Evolutionary conservation across 768 basidiomycete species (phyloP).

Genomic region (Infundibulicybe gibba): DNA sequence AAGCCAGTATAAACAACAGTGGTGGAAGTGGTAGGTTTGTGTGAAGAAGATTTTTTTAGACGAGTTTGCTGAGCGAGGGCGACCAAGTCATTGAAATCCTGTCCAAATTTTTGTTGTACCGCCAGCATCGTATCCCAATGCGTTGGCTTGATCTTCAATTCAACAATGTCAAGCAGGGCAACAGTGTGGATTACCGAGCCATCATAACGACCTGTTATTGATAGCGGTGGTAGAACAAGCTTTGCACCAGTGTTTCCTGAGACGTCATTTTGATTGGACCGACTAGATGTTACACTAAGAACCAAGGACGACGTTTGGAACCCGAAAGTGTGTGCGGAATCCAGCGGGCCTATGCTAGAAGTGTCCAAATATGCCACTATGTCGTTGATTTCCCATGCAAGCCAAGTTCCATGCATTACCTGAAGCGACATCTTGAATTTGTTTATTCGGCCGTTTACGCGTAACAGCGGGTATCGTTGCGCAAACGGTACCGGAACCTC

Average conservation of each 20-base stretch:
- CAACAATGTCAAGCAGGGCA: constrained; percentile 63
- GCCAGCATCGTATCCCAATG: constrained; percentile 82
- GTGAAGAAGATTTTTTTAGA: constrained; percentile 12
- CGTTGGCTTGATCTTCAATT: constrained; percentile 72
- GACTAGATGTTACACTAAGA: constrained; percentile 51
- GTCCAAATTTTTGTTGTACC: constrained; percentile 87
- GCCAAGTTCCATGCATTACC: constrained; percentile 87
- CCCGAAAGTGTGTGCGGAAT: constrained; percentile 49
- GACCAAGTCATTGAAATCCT: constrained; percentile 82
- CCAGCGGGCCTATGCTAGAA: constrained; percentile 24
- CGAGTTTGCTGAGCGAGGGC: constrained; percentile 62
- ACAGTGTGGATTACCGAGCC: constrained; percentile 46
- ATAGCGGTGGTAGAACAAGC: constrained; percentile 62
- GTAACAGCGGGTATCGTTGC: constrained; percentile 28
- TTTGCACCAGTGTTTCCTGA: constrained; percentile 49
- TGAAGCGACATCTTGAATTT: constrained; percentile 64
- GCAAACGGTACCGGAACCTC: constrained; percentile 24
- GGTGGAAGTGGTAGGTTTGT: constrained; percentile 11
- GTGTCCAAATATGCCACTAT: constrained; percentile 45
- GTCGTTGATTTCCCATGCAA: constrained; percentile 66
- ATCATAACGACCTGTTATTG: constrained; percentile 57
- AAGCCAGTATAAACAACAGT: constrained; percentile 43
- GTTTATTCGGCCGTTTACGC: constrained; percentile 49
- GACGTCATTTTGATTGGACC: constrained; percentile 30
- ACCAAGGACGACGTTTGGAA: constrained; percentile 59